These are phyloP conservation scores for Lobulomyces angularis DNA, from an alignment of 192 early-diverging fungal genomes.

Conservation along the genomic window DNA sequence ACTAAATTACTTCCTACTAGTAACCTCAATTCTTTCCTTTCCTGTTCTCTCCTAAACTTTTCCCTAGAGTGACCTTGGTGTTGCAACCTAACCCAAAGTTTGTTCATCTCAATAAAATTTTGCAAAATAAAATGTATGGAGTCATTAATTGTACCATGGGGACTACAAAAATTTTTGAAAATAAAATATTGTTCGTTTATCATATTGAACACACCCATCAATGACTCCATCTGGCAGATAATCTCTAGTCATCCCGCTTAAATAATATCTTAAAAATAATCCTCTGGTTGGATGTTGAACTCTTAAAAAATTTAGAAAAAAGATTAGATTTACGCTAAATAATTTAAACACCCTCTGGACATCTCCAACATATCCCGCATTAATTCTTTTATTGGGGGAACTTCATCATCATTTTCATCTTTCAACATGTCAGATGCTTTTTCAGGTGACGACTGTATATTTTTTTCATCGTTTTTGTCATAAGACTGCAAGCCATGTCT, in stretches of 20 bases:
- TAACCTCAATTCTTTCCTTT: conserved; percentile 87
- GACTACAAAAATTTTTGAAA: conserved; percentile 22
- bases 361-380: conserved; percentile 99
- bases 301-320: no score
- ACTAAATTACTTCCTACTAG: conserved; percentile 96
- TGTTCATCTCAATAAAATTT: conserved; percentile 99
- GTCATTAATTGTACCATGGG: conserved; percentile 76
- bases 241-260: conserved; percentile 89
- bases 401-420: conserved; percentile 15
- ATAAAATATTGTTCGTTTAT: conserved; percentile 3
- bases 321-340: no score
- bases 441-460: conserved; percentile 8
- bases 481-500: not conserved
- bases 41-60: conserved; percentile 86
- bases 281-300: conserved; percentile 98
- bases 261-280: conserved; percentile 90
- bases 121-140: conserved; percentile 92
- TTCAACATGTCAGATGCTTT: conserved; percentile 2
- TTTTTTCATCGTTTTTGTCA: not conserved
- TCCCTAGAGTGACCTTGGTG: conserved; percentile 90
- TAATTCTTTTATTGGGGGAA: conserved; percentile 84
- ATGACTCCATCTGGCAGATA: conserved; percentile 66
- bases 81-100: conserved; percentile 98
- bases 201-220: conserved; percentile 27
- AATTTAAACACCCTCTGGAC: no score